phyloP scores from a whole-genome alignment of 192 early-diverging fungal species.

The Podila verticillata region DNA sequence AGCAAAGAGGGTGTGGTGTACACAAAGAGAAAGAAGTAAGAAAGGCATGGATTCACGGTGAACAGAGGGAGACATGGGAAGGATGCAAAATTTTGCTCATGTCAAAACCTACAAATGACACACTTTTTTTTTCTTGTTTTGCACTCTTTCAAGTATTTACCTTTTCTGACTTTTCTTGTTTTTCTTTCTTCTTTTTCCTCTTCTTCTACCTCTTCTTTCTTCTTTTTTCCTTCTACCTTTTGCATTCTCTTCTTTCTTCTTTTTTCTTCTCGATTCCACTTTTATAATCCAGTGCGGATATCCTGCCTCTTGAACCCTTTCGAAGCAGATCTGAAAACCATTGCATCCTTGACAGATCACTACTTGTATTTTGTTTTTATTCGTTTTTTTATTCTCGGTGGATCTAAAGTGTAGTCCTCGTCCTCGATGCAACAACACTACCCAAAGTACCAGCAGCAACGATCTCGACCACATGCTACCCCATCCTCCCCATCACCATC shows the following conservation, averaged over 20 bases:
- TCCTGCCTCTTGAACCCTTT: too few species aligned
- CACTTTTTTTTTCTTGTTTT: too few species aligned
- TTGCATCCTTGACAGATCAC: too few species aligned
- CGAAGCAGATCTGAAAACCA: background rate
- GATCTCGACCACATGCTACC: background rate
- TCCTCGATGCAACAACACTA: conserved; percentile 1
- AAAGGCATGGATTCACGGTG: too few species aligned
- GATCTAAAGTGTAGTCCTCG: background rate
- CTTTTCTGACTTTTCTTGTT: background rate
- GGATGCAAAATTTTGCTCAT: background rate
- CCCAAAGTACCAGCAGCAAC: background rate
- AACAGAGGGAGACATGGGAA: too few species aligned
- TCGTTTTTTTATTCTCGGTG: background rate
- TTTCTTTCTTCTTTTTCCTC: background rate
- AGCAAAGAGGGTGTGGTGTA: too few species aligned
- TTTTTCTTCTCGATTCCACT: background rate
- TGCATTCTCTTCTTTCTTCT: background rate
- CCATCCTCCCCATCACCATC: background rate
- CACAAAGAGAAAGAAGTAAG: too few species aligned
- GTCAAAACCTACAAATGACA: too few species aligned
- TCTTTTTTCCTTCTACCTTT: background rate
- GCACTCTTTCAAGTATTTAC: background rate
- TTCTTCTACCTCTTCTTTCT: background rate
- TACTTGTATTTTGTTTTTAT: too few species aligned
- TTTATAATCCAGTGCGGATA: background rate